These are phyloP conservation scores for Tolypocladium pustulatum DNA, from an alignment of 2,329 filamentous ascomycete species.

Conservation along the genomic window DNA sequence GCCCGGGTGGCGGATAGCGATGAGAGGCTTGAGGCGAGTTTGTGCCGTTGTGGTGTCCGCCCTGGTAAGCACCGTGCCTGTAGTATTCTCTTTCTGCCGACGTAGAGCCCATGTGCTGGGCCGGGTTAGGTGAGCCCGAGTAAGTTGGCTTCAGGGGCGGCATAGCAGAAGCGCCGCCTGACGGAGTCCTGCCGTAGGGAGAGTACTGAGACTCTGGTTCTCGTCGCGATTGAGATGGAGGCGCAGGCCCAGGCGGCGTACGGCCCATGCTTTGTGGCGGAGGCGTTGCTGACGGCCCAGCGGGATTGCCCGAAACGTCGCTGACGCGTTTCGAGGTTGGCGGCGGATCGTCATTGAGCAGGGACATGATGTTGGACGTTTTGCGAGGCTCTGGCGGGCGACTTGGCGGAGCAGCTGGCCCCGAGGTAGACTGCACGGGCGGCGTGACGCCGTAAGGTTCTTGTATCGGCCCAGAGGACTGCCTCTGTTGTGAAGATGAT, in stretches of 20 bases:
- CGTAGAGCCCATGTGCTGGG: conserved; percentile 30
- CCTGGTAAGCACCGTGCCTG: conserved; percentile 23
- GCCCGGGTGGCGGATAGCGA: conserved; percentile 33
- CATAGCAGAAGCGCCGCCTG: conserved; percentile 33
- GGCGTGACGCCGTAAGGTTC: conserved; percentile 18
- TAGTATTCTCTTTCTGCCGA: conserved; percentile 39
- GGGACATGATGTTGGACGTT: conserved; percentile 51
- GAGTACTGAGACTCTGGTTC: conserved; percentile 38
- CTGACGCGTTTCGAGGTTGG: conserved; percentile 39
- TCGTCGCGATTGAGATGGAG: conserved; percentile 33
- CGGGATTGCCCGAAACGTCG: conserved; percentile 30
- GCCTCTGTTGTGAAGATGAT: conserved; percentile 25
- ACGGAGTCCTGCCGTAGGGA: conserved; percentile 27
- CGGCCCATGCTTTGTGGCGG: conserved; percentile 36
- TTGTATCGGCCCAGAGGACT: conserved; percentile 16
- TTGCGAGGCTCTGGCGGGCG: conserved; percentile 41
- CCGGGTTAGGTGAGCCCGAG: conserved; percentile 35
- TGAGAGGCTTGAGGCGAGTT: conserved; percentile 36
- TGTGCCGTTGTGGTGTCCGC: conserved; percentile 24
- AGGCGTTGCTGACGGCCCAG: conserved; percentile 37
- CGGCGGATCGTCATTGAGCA: conserved; percentile 49
- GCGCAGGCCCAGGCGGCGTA: conserved; percentile 25
- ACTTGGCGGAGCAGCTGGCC: conserved; percentile 22
- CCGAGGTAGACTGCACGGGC: conserved; percentile 17
- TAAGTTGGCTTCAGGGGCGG: conserved; percentile 44